Conservation (phyloP, 2,329 filamentous ascomycete genomes). For the Nemania diffusa region DNA sequence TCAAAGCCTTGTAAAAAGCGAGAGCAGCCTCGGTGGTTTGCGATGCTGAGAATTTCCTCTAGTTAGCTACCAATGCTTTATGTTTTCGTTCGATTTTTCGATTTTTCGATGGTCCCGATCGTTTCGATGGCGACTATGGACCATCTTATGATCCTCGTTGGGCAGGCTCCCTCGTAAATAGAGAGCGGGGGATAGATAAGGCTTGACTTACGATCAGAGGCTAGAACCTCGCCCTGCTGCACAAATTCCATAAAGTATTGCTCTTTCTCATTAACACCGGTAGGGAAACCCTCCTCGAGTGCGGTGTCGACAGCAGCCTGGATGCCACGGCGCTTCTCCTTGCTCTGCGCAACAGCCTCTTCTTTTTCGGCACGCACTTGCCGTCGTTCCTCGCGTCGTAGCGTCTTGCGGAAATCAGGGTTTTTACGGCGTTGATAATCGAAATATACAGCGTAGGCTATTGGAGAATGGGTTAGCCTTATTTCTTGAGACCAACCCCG, state of each 20-base stretch:
- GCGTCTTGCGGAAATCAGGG: slow-evolving; percentile 71
- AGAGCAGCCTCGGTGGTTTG: slow-evolving; percentile 85
- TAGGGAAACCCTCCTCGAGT: slow-evolving; percentile 91
- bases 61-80: slow-evolving; percentile 14
- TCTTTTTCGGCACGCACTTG: slow-evolving; percentile 78
- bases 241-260: slow-evolving; percentile 97
- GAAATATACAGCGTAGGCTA: slow-evolving; percentile 75
- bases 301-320: slow-evolving; percentile 80
- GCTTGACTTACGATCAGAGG: slow-evolving; percentile 76
- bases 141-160: not conserved
- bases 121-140: not conserved
- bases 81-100: not conserved
- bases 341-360: slow-evolving; percentile 71
- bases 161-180: not conserved
- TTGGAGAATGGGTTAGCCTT: slow-evolving; percentile 27
- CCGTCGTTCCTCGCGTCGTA: slow-evolving; percentile 80
- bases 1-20: slow-evolving; percentile 97
- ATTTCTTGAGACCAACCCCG: slow-evolving; percentile 31
- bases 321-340: slow-evolving; percentile 78
- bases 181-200: slow-evolving; percentile 7
- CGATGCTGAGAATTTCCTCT: slow-evolving; percentile 59
- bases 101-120: not conserved
- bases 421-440: slow-evolving; percentile 73
- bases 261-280: slow-evolving; percentile 91
- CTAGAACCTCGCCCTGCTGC: slow-evolving; percentile 84